Evolutionary conservation across 208 protist genomes (phyloP).

Genomic region (Acanthamoeba castellanii): DNA sequence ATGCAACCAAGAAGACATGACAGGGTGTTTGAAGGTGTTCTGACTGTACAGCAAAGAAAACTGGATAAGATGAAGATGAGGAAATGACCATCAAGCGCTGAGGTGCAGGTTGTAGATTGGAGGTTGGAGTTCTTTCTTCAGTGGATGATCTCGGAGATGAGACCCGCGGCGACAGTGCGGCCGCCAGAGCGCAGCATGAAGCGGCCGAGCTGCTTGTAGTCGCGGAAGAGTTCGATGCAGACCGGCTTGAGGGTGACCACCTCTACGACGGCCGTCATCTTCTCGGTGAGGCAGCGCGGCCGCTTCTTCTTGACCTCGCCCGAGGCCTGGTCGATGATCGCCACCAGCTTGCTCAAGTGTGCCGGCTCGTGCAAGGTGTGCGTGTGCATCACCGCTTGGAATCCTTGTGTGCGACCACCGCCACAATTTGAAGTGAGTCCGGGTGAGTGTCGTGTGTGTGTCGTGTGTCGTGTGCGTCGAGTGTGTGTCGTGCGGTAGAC

Average conservation of each 20-base stretch:
- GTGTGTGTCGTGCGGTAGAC: neutral
- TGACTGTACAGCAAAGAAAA: neutral
- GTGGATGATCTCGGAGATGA: slow-evolving; percentile 55
- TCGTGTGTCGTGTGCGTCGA: too few relatives aligned
- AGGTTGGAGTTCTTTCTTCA: neutral
- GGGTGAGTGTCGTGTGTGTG: neutral
- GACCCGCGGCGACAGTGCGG: slow-evolving; percentile 44
- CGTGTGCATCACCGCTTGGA: slow-evolving; percentile 76
- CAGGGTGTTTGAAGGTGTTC: neutral
- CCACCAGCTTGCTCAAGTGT: slow-evolving; percentile 73
- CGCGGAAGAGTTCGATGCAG: slow-evolving; percentile 82
- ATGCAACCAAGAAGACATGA: too few relatives aligned
- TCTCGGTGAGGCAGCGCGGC: slow-evolving; percentile 77
- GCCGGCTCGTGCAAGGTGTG: slow-evolving; percentile 78
- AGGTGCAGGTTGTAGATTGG: neutral
- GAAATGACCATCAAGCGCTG: neutral
- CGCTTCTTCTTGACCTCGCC: slow-evolving; percentile 80
- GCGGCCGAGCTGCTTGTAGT: slow-evolving; percentile 81
- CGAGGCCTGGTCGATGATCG: slow-evolving; percentile 74
- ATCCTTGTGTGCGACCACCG: slow-evolving; percentile 30
- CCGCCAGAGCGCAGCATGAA: slow-evolving; percentile 81
- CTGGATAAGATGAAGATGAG: neutral
- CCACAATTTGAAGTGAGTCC: neutral
- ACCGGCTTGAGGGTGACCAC: slow-evolving; percentile 67
- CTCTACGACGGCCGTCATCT: slow-evolving; percentile 66